These are phyloP conservation scores for Lithocarpus polystachyus DNA, from an alignment of 306 rosid species.

Conservation along the genomic window DNA sequence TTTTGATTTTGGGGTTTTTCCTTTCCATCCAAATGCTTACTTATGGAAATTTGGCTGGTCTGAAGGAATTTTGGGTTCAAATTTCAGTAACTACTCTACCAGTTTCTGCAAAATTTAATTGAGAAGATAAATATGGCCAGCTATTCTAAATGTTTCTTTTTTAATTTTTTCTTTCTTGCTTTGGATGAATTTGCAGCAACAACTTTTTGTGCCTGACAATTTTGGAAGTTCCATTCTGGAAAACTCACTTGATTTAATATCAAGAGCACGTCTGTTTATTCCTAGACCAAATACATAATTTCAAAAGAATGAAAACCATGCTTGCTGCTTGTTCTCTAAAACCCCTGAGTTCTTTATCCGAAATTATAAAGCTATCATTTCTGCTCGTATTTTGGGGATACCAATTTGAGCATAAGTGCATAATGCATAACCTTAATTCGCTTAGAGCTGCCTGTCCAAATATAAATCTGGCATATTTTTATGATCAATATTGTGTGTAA, in stretches of 20 bases:
- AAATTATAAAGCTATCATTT: background rate
- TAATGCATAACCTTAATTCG: background rate
- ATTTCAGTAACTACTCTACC: background rate
- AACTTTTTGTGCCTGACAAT: background rate
- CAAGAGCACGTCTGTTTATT: background rate
- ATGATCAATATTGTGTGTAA: background rate
- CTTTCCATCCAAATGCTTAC: background rate
- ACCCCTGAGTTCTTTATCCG: background rate
- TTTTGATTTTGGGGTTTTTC: slow-evolving; percentile 11
- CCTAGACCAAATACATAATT: background rate
- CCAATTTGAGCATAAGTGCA: background rate
- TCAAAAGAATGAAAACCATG: background rate
- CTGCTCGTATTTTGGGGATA: background rate
- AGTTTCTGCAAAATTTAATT: background rate
- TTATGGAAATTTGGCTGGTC: background rate
- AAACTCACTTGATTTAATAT: background rate
- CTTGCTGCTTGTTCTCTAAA: background rate
- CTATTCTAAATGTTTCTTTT: background rate
- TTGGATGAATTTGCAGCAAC: background rate
- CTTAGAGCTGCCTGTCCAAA: background rate
- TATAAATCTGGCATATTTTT: background rate
- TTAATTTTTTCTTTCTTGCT: background rate
- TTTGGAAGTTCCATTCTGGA: background rate
- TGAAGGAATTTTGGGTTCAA: background rate
- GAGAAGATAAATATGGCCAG: background rate